Percentiles rank a stretch among this genome's conserved stretches.
These are phyloP conservation scores for Pythium coloratum DNA, from an alignment of 352 stramenopile species.

Conservation along the genomic window DNA sequence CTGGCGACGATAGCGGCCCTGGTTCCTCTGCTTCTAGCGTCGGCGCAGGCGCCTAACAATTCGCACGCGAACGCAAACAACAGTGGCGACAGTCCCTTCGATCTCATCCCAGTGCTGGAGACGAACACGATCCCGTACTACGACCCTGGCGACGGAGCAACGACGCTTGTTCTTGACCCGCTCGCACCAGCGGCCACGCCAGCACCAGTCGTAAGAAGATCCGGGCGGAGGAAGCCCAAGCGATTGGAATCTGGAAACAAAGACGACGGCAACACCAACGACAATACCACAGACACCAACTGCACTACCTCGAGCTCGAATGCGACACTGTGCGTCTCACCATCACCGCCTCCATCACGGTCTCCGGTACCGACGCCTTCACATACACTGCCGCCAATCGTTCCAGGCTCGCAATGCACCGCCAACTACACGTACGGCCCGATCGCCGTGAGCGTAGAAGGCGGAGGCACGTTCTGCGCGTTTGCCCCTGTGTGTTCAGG, in stretches of 20 bases:
- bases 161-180: constrained; percentile 1
- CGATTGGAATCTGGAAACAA: background rate
- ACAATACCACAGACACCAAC: background rate
- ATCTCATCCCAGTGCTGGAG: background rate
- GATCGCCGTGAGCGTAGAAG: constrained; percentile 20
- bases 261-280: background rate
- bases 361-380: background rate
- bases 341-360: background rate
- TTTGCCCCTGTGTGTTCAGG: constrained; percentile 19
- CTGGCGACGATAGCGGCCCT: background rate
- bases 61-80: background rate
- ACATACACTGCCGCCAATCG: constrained; percentile 2
- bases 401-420: background rate
- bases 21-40: background rate
- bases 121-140: background rate
- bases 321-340: background rate
- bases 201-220: background rate
- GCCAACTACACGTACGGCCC: constrained; percentile 4
- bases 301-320: background rate
- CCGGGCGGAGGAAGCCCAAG: background rate
- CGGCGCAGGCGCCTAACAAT: background rate
- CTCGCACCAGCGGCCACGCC: background rate
- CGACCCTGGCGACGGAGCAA: background rate
- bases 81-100: background rate
- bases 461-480: constrained; percentile 26